phyloP scores from a whole-genome alignment of 371 early-diverging fungal genomes.

The Basidiobolus heterosporus region DNA sequence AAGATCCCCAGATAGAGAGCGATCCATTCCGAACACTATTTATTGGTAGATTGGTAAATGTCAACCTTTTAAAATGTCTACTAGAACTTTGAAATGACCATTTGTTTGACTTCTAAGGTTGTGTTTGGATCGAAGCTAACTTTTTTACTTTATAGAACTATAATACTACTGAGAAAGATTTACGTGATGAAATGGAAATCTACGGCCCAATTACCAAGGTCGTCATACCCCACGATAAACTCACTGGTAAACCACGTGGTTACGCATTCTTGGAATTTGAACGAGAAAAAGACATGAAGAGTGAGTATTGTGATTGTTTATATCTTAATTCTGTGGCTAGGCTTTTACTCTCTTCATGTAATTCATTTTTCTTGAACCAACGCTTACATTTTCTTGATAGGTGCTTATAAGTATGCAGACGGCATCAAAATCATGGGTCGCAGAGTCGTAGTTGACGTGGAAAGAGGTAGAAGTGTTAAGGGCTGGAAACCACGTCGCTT shows the following conservation, averaged over 20 bases:
- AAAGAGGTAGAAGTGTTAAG: slow-evolving; percentile 89
- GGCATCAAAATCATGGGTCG: slow-evolving; percentile 73
- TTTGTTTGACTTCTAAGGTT: neutral
- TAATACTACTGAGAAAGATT: slow-evolving; percentile 61
- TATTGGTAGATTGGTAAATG: slow-evolving; percentile 57
- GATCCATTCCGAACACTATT: slow-evolving; percentile 90
- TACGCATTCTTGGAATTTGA: slow-evolving; percentile 94
- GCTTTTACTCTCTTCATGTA: too few species aligned
- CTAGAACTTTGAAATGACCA: too few species aligned
- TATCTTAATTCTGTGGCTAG: too few species aligned
- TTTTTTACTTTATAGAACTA: slow-evolving; percentile 38
- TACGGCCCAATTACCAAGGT: slow-evolving; percentile 75
- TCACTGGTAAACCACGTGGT: slow-evolving; percentile 55
- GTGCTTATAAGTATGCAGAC: slow-evolving; percentile 80
- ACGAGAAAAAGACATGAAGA: slow-evolving; percentile 77
- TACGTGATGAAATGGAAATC: slow-evolving; percentile 61
- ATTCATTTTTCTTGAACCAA: neutral
- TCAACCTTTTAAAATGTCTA: neutral
- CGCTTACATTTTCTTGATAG: slow-evolving; percentile 15
- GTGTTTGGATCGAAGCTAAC: too few species aligned
- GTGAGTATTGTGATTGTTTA: slow-evolving; percentile 11
- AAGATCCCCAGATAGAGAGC: slow-evolving; percentile 45
- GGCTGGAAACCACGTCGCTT: slow-evolving; percentile 85
- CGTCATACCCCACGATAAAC: slow-evolving; percentile 44
- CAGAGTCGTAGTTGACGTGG: slow-evolving; percentile 84